Conservation (phyloP, 2,329 filamentous ascomycete species). For the Zymoseptoria passerinii region DNA sequence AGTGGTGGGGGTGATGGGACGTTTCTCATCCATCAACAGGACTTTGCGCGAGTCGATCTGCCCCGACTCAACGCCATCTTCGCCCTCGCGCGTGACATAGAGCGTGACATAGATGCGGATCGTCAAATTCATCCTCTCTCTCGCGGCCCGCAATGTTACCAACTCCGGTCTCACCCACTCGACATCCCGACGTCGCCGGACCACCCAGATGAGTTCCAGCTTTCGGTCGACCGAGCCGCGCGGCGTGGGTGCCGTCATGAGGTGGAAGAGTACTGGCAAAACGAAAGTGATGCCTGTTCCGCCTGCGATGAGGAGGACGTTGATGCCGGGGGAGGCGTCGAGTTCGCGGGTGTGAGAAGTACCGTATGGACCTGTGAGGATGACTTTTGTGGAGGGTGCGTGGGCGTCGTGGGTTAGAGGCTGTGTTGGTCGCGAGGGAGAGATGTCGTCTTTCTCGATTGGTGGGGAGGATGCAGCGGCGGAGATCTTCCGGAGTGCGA, state of each 20-base stretch:
- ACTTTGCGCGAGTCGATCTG: not conserved
- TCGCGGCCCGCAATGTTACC: not conserved
- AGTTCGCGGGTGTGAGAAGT: not conserved
- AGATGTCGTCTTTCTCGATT: not conserved
- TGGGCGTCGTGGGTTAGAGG: not conserved
- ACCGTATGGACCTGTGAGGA: slow-evolving; percentile 1
- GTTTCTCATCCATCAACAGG: not conserved
- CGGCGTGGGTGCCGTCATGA: not conserved
- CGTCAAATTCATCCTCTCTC: not conserved
- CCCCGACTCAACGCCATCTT: not conserved
- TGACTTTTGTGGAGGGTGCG: slow-evolving; percentile 1
- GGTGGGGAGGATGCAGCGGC: slow-evolving; percentile 35
- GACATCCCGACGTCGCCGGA: not conserved
- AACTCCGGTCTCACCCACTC: not conserved
- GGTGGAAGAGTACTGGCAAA: not conserved
- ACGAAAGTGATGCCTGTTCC: not conserved
- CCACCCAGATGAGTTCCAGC: not conserved
- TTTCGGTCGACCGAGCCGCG: not conserved
- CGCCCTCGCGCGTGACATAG: not conserved
- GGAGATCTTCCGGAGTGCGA: slow-evolving; percentile 39
- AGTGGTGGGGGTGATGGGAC: not conserved
- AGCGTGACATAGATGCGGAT: not conserved
- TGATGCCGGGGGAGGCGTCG: not conserved
- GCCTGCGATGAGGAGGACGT: slow-evolving; percentile 1
- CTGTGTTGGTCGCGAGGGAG: slow-evolving; percentile 35